Percentiles rank a stretch among this genome's conserved stretches.
These are phyloP conservation scores for Lactarius vividus DNA, from an alignment of 768 basidiomycete species.

Conservation along the genomic window DNA sequence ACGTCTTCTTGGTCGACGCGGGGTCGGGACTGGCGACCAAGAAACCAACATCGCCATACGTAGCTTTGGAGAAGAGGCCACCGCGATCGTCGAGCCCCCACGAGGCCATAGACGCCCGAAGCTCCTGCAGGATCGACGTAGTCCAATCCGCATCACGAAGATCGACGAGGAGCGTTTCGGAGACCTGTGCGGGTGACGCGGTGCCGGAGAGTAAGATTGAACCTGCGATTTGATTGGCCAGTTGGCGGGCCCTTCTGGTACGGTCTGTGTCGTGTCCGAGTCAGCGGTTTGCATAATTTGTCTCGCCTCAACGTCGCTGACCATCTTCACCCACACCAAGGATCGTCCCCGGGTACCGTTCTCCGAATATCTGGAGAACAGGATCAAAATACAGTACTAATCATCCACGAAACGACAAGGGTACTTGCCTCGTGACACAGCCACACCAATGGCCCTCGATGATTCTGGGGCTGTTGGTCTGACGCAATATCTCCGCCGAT, in stretches of 20 bases:
- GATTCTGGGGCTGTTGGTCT: conserved; percentile 11
- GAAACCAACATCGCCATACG: conserved; percentile 20
- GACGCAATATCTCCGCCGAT: conserved; percentile 15
- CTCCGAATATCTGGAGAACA: conserved; percentile 7
- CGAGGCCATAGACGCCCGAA: conserved; percentile 20
- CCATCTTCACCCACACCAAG: conserved; percentile 17
- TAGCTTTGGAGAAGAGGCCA: conserved; percentile 10
- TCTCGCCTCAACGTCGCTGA: background rate
- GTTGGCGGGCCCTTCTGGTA: conserved; percentile 14
- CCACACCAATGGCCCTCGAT: conserved; percentile 17
- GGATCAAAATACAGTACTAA: too few species aligned
- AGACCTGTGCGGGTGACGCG: conserved; percentile 20
- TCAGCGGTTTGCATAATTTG: background rate
- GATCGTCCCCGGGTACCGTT: conserved; percentile 19
- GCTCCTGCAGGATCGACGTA: conserved; percentile 9
- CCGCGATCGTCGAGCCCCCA: conserved; percentile 15
- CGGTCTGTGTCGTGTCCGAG: background rate
- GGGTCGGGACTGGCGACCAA: conserved; percentile 6
- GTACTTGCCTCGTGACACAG: conserved; percentile 17
- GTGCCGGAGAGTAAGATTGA: conserved; percentile 19
- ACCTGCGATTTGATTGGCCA: conserved; percentile 14
- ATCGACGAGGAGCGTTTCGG: conserved; percentile 19
- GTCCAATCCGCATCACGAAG: conserved; percentile 16
- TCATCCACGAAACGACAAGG: background rate
- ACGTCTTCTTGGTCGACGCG: conserved; percentile 12